phyloP scores from a whole-genome alignment of 192 early-diverging fungal genomes.

The Gamsiella multidivaricata region DNA sequence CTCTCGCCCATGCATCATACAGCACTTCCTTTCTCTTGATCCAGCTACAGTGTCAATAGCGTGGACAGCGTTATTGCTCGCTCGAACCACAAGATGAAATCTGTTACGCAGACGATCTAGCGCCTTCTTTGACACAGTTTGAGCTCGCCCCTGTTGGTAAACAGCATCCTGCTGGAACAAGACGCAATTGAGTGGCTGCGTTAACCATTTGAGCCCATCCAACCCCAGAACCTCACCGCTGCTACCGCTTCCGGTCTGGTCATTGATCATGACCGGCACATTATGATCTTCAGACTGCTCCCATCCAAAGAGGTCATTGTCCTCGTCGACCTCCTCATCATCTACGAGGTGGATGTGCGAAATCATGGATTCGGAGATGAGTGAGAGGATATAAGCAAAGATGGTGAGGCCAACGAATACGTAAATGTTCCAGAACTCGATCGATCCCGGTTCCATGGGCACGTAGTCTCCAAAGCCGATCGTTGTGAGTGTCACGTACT shows the following conservation, averaged over 20 bases:
- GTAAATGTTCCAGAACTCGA: conserved; percentile 54
- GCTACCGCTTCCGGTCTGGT: no score
- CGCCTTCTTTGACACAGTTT: no score
- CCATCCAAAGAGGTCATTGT: conserved; percentile 28
- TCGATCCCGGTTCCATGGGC: conserved; percentile 39
- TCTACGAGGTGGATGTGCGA: conserved; percentile 44
- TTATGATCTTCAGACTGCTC: conserved; percentile 25
- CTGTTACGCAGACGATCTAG: no score
- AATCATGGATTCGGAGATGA: conserved; percentile 37
- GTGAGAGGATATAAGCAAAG: conserved; percentile 48
- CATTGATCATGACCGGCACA: not conserved
- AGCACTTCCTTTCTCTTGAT: no score
- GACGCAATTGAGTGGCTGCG: not conserved
- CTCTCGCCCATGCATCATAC: no score
- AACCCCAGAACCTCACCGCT: no score
- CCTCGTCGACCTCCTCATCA: conserved; percentile 21
- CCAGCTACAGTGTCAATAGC: no score
- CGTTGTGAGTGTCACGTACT: conserved; percentile 47
- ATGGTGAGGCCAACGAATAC: conserved; percentile 45
- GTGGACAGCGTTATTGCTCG: no score
- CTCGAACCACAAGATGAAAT: no score
- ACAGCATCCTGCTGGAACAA: no score
- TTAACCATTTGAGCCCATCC: conserved; percentile 27
- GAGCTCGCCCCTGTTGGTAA: no score
- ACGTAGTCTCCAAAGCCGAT: conserved; percentile 51